These are phyloP conservation scores for Fusarium armeniacum DNA, from an alignment of 2,329 filamentous ascomycete genomes.

Conservation along the genomic window DNA sequence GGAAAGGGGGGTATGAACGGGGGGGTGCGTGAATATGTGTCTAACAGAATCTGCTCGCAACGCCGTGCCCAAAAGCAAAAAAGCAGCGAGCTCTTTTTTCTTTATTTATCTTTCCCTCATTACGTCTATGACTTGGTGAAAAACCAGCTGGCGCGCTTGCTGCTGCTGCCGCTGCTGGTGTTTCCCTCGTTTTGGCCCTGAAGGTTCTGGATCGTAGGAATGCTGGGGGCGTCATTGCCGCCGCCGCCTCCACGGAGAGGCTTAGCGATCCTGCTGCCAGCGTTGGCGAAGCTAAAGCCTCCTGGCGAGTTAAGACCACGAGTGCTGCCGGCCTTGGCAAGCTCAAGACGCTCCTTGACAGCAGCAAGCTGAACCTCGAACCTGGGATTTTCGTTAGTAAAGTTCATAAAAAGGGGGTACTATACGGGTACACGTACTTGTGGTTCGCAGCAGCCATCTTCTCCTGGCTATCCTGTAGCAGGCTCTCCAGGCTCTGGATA, in stretches of 20 bases:
- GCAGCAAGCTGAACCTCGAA: slow-evolving; percentile 97
- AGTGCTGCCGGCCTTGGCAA: slow-evolving; percentile 91
- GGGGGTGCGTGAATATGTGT: slow-evolving; percentile 19
- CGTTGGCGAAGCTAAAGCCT: slow-evolving; percentile 78
- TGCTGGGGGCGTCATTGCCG: slow-evolving; percentile 59
- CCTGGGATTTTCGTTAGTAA: slow-evolving; percentile 64
- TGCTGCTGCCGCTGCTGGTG: slow-evolving; percentile 56
- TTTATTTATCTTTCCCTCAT: slow-evolving; percentile 41
- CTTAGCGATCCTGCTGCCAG: slow-evolving; percentile 77
- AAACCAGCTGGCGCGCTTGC: slow-evolving; percentile 81
- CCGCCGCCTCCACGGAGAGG: slow-evolving; percentile 75
- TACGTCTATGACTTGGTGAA: slow-evolving; percentile 71
- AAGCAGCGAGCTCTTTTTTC: slow-evolving; percentile 44
- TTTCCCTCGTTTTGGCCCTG: slow-evolving; percentile 51
- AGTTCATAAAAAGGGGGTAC: background rate
- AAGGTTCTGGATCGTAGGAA: slow-evolving; percentile 70
- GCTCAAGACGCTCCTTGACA: slow-evolving; percentile 97
- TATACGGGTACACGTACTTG: slow-evolving; percentile 73
- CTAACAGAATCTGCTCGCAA: slow-evolving; percentile 47
- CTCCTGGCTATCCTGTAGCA: slow-evolving; percentile 97
- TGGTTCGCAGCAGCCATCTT: slow-evolving; percentile 98
- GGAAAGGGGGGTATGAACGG: slow-evolving; percentile 38
- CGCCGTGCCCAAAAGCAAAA: slow-evolving; percentile 49
- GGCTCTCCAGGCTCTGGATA: slow-evolving; percentile 90
- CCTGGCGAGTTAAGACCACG: slow-evolving; percentile 80